phyloP scores from a whole-genome alignment of 2,329 filamentous ascomycete genomes.

The Ilyonectria destructans region DNA sequence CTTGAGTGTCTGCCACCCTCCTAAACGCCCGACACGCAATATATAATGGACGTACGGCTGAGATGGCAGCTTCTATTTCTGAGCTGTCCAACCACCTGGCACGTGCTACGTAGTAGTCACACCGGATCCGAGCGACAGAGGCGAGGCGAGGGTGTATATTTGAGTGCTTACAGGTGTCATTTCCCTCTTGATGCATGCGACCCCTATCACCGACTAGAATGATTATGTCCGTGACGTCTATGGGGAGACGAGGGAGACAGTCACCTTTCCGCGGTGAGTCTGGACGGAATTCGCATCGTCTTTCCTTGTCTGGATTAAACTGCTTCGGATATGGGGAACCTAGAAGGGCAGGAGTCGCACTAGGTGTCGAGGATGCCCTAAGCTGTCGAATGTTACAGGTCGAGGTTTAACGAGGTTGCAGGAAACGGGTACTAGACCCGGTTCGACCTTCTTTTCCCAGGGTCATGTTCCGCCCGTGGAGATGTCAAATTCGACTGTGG shows the following conservation, averaged over 20 bases:
- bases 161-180: conserved; percentile 26
- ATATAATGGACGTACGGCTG: conserved; percentile 14
- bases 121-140: background rate
- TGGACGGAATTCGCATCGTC: conserved; percentile 1
- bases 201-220: conserved; percentile 21
- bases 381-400: conserved; percentile 14
- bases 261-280: background rate
- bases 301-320: background rate
- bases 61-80: conserved; percentile 43
- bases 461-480: conserved; percentile 17
- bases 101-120: background rate
- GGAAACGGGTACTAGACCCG: conserved; percentile 2
- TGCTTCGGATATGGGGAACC: background rate
- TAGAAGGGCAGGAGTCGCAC: conserved; percentile 11
- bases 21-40: background rate
- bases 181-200: conserved; percentile 12
- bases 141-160: conserved; percentile 25
- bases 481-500: conserved; percentile 26
- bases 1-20: conserved; percentile 16
- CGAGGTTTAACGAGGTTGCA: conserved; percentile 3
- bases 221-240: conserved; percentile 8
- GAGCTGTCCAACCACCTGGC: conserved; percentile 22
- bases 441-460: background rate
- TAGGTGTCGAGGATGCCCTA: conserved; percentile 3
- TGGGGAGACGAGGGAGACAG: conserved; percentile 4